Conservation (phyloP, 2,329 filamentous ascomycete genomes). For the Fusarium tanahbumbuense region DNA sequence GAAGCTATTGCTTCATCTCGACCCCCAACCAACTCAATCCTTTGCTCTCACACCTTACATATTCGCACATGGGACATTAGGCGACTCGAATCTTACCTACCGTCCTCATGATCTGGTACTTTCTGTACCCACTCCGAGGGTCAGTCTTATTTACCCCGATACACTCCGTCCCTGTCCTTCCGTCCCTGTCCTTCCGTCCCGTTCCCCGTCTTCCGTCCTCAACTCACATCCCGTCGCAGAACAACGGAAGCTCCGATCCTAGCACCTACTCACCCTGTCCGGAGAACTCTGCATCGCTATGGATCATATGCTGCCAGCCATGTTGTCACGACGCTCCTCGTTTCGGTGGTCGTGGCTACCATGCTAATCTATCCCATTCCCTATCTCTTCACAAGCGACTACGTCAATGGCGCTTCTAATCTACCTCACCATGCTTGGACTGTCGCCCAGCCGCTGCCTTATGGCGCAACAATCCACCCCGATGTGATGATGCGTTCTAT, state of each 20-base stretch:
- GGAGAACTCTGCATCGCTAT: conserved; percentile 73
- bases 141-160: conserved; percentile 57
- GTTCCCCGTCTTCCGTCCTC: conserved; percentile 17
- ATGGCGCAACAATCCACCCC: conserved; percentile 61
- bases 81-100: conserved; percentile 28
- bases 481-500: conserved; percentile 86
- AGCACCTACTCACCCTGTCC: conserved; percentile 72
- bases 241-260: conserved; percentile 80
- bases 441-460: conserved; percentile 72
- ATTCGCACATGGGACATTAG: conserved; percentile 42
- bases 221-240: conserved; percentile 56
- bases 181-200: conserved; percentile 34
- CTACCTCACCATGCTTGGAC: conserved; percentile 87
- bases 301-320: conserved; percentile 77
- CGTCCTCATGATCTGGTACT: conserved; percentile 76
- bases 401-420: conserved; percentile 76
- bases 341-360: conserved; percentile 78
- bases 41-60: conserved; percentile 16
- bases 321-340: conserved; percentile 77
- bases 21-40: conserved; percentile 7
- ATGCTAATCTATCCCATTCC: conserved; percentile 79
- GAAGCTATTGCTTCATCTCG: conserved; percentile 25
- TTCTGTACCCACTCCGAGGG: conserved; percentile 82
- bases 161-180: conserved; percentile 17
- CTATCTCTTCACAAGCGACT: conserved; percentile 79